Evolutionary conservation across 306 rosid species (phyloP).

Genomic region (Cucurbita ficifolia): DNA sequence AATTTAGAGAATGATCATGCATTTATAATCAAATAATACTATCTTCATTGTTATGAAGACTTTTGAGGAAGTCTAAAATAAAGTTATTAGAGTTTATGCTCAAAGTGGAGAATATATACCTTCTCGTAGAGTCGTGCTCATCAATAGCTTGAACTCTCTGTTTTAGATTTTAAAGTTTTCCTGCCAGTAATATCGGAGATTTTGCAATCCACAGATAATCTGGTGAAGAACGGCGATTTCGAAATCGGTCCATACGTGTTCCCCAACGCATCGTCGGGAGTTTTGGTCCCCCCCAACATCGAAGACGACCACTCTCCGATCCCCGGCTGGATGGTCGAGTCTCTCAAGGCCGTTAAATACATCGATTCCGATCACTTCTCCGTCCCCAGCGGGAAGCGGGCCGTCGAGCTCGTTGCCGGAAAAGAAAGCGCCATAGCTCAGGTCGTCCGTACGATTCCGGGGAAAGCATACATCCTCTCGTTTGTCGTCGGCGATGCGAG

Average conservation of each 20-base stretch:
- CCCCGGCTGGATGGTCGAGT: constrained; percentile 98
- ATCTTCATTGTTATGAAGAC: too few species aligned
- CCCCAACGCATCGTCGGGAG: constrained; percentile 80
- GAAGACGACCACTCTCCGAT: constrained; percentile 88
- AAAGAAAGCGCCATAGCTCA: constrained; percentile 97
- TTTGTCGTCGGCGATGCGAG: constrained; percentile 79
- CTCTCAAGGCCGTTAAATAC: constrained; percentile 90
- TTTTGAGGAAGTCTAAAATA: too few species aligned
- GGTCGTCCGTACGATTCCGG: constrained; percentile 57
- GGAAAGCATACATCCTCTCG: constrained; percentile 51
- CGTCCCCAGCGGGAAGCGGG: constrained; percentile 62
- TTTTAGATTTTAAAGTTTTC: neutral
- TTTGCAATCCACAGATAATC: constrained; percentile 32
- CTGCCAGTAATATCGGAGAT: neutral
- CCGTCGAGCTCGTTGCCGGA: constrained; percentile 75
- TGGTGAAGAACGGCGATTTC: constrained; percentile 66
- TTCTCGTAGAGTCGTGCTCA: too few species aligned
- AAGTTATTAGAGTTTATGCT: too few species aligned
- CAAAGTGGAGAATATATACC: too few species aligned
- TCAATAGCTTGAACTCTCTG: too few species aligned
- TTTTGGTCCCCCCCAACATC: constrained; percentile 79
- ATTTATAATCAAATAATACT: too few species aligned
- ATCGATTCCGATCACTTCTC: constrained; percentile 72
- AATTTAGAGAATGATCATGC: too few species aligned
- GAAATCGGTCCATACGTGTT: constrained; percentile 80